Evolutionary conservation across 805 yeast species (phyloP), one percentile per base, ranked within the genome.

Genomic region (Sugiyamaella boreocaroliniensis): DNA sequence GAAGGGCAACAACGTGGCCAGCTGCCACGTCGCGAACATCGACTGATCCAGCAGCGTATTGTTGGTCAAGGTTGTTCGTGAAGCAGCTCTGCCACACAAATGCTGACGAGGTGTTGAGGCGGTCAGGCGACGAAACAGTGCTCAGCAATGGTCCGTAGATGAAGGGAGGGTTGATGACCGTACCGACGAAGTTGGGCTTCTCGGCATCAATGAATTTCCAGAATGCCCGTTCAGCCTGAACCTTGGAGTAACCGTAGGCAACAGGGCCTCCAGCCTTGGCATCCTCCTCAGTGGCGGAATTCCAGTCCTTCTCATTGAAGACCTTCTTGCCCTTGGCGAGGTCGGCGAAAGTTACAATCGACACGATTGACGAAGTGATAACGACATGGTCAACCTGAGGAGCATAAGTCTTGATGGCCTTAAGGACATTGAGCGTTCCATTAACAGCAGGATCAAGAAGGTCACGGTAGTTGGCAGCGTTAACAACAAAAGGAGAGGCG

Each of bases 11-110:
- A 11, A 80, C 61, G 61, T 83, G 88, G 7, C 83, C 80, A 49
- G 61, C 61, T 7, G 86, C 85, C 42, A 79, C 83, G 60, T 83
- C 86, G 60, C 85, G 72, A 4, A 82, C 86, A 64, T 82, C 85
- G 40, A 77, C 70, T 45, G 62, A 72, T 14, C 64, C 16, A n/a
- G 40, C 18, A 14, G 37, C 47, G 26, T n/a, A 44, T 1, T 12
- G 37, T 12, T 41, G 47, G 10, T 20, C 45, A 1, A 40, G 15
- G n/a, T 10, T 11, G 37, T 14, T 14, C 10, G 48, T 34, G 22
- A 29, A 29, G 12, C 29, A 41, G 9, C 49, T 40, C 4, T 22
- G n/a, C n/a, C 43, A 37, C 15, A 45, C 49, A 32, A 43, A 34
- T 22, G 20, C 15, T 14, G 45, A 45, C 26, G 57, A 54, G 10